A percentile compares a stretch with the other conserved stretches of the same genome.
phyloP scores from a whole-genome alignment of 306 rosid species.

The Abrus pulchellus region DNA sequence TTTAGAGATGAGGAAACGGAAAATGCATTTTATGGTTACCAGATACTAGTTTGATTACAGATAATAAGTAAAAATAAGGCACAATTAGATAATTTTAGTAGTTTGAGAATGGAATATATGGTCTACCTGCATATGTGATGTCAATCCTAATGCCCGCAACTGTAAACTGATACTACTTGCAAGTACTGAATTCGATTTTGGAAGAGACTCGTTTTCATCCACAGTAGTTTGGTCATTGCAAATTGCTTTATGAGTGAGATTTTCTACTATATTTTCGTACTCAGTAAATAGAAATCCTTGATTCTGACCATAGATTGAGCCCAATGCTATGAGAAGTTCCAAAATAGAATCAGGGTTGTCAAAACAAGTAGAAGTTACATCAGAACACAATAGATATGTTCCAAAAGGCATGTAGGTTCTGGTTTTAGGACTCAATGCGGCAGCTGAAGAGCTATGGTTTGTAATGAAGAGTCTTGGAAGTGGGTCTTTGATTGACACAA shows the following conservation, averaged over 20 bases:
- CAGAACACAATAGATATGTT: constrained; percentile 63
- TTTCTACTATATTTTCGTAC: constrained; percentile 51
- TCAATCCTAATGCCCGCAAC: constrained; percentile 51
- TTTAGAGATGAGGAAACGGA: not conserved
- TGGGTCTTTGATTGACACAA: constrained; percentile 61
- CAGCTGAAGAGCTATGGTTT: too few species aligned
- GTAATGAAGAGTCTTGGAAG: constrained; percentile 36
- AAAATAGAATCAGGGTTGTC: constrained; percentile 52
- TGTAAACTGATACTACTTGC: constrained; percentile 52
- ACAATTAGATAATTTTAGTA: too few species aligned
- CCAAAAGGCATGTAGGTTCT: constrained; percentile 63
- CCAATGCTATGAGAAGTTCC: constrained; percentile 27
- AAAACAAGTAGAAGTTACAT: constrained; percentile 54
- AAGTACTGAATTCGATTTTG: constrained; percentile 17
- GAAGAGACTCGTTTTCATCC: not conserved
- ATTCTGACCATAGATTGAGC: constrained; percentile 1
- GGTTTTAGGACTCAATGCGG: not conserved
- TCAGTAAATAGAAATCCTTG: constrained; percentile 12
- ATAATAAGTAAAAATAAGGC: too few species aligned
- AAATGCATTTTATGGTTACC: not conserved
- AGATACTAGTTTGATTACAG: too few species aligned
- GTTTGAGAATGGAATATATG: too few species aligned
- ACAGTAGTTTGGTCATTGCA: not conserved
- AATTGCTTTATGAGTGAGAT: constrained; percentile 45
- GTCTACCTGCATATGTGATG: constrained; percentile 50